A percentile compares a stretch with the other conserved stretches of the same genome.
These are phyloP conservation scores for Populus deltoides DNA, from an alignment of 345 rosid species.

Conservation along the genomic window DNA sequence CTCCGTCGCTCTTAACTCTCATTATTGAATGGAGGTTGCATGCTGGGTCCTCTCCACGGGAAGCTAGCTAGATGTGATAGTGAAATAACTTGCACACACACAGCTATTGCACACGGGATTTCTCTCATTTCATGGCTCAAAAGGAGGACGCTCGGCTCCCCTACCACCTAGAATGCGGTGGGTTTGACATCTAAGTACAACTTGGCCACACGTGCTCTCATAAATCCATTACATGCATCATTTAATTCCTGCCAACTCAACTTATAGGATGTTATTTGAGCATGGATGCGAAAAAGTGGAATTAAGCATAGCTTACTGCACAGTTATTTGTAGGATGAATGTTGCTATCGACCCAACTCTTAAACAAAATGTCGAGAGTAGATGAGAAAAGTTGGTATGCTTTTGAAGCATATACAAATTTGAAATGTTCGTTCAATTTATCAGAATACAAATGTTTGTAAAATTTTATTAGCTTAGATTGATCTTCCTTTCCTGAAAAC, in stretches of 20 bases:
- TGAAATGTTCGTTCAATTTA: too few relatives aligned
- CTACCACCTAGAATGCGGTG: neutral
- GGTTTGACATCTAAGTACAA: neutral
- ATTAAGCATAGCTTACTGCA: too few relatives aligned
- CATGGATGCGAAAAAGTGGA: too few relatives aligned
- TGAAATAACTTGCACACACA: too few relatives aligned
- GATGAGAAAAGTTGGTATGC: neutral
- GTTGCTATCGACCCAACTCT: too few relatives aligned
- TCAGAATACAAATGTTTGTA: too few relatives aligned
- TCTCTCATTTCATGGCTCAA: neutral
- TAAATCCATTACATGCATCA: too few relatives aligned
- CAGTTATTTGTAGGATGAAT: too few relatives aligned
- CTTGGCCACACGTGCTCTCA: neutral
- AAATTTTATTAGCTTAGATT: too few relatives aligned
- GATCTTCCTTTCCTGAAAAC: too few relatives aligned
- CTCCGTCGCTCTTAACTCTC: neutral
- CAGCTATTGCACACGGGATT: neutral
- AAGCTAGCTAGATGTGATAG: neutral
- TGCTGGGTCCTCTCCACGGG: neutral
- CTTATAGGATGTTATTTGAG: too few relatives aligned
- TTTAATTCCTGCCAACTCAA: too few relatives aligned
- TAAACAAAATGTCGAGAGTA: neutral
- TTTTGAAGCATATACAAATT: neutral
- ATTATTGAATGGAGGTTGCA: neutral
- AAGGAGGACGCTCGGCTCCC: constrained; percentile 3